Evolutionary conservation across 2,329 filamentous ascomycete species (phyloP).

Genomic region (Ophioceras dolichostomum): DNA sequence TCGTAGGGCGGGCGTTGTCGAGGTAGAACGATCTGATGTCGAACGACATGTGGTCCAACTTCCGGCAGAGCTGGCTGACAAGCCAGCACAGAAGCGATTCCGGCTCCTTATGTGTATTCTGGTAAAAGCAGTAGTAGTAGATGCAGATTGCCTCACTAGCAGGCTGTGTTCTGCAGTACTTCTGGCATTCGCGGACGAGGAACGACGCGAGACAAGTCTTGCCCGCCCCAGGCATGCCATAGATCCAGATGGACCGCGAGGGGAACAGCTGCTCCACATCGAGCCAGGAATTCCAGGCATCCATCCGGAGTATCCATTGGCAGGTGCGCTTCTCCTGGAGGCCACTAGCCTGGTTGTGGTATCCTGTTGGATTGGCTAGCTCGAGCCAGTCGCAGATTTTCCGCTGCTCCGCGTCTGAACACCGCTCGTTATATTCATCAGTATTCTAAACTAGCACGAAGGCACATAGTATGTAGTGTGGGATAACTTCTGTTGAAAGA

Average conservation of each 20-base stretch:
- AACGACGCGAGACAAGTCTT: conserved; percentile 16
- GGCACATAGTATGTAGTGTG: too few species aligned
- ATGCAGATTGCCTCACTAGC: conserved; percentile 10
- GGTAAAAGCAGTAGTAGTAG: conserved; percentile 18
- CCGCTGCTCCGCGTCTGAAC: background rate
- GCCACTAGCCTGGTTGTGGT: background rate
- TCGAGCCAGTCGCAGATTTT: background rate
- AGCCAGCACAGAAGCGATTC: too few species aligned
- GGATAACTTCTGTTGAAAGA: too few species aligned
- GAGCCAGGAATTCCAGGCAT: background rate
- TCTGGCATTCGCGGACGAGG: conserved; percentile 9
- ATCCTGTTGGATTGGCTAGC: background rate
- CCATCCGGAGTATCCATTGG: background rate
- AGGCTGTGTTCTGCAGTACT: conserved; percentile 4
- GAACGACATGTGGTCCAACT: too few species aligned
- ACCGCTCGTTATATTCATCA: too few species aligned
- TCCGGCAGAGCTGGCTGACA: too few species aligned
- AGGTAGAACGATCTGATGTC: too few species aligned
- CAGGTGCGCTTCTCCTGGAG: background rate
- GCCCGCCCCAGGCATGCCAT: conserved; percentile 13
- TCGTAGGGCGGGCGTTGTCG: too few species aligned
- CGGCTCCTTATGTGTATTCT: too few species aligned
- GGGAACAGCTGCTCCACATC: background rate
- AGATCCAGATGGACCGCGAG: conserved; percentile 7
- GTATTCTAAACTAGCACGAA: too few species aligned